Evolutionary conservation across 768 basidiomycete genomes (phyloP), one percentile per base, ranked within the genome.

Genomic region (Agrocybe pediades): DNA sequence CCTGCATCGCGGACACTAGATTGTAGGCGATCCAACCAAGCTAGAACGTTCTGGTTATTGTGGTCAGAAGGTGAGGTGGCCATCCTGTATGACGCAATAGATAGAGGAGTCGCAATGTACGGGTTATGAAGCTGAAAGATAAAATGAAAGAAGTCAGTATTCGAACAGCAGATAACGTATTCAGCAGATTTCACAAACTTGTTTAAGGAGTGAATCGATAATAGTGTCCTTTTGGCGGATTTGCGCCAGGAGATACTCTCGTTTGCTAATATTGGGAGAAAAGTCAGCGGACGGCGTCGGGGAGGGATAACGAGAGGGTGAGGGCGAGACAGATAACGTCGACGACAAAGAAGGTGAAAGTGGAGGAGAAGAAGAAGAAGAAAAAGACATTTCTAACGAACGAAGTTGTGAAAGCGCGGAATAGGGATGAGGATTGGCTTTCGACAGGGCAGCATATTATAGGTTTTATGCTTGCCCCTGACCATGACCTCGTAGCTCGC

Each of bases 151-250:
- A 48, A 49, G 40, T 24, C 16, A 36, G 42, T 49, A n/a, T 36
- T 13, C 25, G 27, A 41, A 43, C 17, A 13, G 15, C 27, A 16
- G 27, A 29, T 6, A 46, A 30, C 16, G 13, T 17, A 39, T 42
- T 19, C 25, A 36, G 24, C 26, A 21, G 44, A 26, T 1, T 49
- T 26, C 2, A 67, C 76, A 13, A 27, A 86, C 90, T 76, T 92
- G 90, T 66, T 92, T 92, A 59, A 94, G 79, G 13, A 93, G 81
- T 13, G 85, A 88, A 57, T 92, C 88, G 60, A 94, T 93, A 60
- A 93, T 87, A 17, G 83, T 77, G 72, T 94, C 91, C 73, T 94
- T 94, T 72, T 94, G 91, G 49, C 86, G 81, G 58, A 94, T 86
- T 66, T 93, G 89, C 4, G 90, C 88, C 21, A 93, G 81, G 16